Conservation (phyloP, 768 basidiomycete genomes). For the Suillus clintonianus region DNA sequence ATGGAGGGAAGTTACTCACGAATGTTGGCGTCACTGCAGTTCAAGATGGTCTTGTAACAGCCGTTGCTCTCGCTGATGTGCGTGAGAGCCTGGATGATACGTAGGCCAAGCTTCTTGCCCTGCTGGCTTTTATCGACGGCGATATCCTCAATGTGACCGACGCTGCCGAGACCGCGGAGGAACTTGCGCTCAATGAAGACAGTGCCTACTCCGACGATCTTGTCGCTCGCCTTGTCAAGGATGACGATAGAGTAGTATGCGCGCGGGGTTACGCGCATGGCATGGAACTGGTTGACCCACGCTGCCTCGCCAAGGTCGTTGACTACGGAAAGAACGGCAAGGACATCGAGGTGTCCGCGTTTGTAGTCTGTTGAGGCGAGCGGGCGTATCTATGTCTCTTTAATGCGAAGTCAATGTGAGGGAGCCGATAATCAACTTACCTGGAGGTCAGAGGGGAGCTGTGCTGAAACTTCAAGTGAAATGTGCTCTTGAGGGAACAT, state of each 20-base stretch:
- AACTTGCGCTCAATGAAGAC: constrained; percentile 96
- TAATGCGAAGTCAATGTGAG: neutral
- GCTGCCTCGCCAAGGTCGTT: constrained; percentile 65
- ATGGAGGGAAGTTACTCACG: constrained; percentile 57
- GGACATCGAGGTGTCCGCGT: constrained; percentile 82
- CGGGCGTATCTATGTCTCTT: constrained; percentile 75
- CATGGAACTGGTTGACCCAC: constrained; percentile 71
- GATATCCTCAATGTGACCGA: constrained; percentile 98
- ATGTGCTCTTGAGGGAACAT: constrained; percentile 76
- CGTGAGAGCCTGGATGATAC: constrained; percentile 85
- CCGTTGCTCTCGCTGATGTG: constrained; percentile 78
- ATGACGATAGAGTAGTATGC: constrained; percentile 90
- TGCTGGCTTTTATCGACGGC: constrained; percentile 87
- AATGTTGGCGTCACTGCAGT: constrained; percentile 89
- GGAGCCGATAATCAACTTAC: constrained; percentile 42
- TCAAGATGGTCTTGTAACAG: constrained; percentile 96
- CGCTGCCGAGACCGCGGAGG: constrained; percentile 77
- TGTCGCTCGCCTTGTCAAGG: constrained; percentile 69
- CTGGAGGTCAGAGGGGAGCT: constrained; percentile 67
- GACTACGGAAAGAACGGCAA: constrained; percentile 69
- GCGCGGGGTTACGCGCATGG: constrained; percentile 50
- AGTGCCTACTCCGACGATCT: constrained; percentile 80
- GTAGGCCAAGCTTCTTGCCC: constrained; percentile 88
- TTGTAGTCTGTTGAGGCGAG: constrained; percentile 81
- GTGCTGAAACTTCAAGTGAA: constrained; percentile 57